A percentile compares a stretch with the other conserved stretches of the same genome.
These are phyloP conservation scores for Leishmania gerbilli DNA, from an alignment of 208 protist genomes.

Conservation along the genomic window DNA sequence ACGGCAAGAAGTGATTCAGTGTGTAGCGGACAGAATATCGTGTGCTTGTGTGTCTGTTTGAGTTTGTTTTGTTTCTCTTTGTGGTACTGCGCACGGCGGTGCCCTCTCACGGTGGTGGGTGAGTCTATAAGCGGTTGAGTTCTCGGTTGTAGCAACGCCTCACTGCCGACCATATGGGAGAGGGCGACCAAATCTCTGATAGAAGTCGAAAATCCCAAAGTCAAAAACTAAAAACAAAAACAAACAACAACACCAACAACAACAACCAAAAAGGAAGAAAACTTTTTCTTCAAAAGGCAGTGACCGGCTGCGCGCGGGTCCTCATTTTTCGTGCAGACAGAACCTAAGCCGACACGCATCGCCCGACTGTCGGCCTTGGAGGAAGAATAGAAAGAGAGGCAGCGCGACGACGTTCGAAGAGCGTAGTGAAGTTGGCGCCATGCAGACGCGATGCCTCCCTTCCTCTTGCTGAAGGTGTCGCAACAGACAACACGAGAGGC, in stretches of 20 bases:
- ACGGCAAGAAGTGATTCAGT: conserved; percentile 48
- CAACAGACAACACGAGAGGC: not conserved
- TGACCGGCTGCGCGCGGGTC: not conserved
- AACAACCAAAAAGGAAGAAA: too few relatives aligned
- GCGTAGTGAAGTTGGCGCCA: not conserved
- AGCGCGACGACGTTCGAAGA: not conserved
- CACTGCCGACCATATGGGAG: not conserved
- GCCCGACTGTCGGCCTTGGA: not conserved
- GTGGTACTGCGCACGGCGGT: conserved; percentile 1
- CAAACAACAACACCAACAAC: not conserved
- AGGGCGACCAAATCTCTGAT: not conserved
- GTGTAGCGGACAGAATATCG: not conserved
- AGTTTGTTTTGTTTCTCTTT: not conserved
- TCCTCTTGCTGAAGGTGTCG: not conserved
- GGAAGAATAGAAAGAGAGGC: not conserved
- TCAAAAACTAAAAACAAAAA: not conserved
- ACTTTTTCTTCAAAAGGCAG: not conserved
- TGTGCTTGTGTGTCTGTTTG: conserved; percentile 1
- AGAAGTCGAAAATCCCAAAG: not conserved
- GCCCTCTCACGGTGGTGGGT: not conserved
- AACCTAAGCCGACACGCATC: not conserved
- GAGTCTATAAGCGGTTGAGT: not conserved
- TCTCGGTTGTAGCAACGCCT: not conserved
- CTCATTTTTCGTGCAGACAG: not conserved
- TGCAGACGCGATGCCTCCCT: not conserved